Conservation (phyloP, 805 yeast genomes). For the Kluyveromyces lactis region DNA sequence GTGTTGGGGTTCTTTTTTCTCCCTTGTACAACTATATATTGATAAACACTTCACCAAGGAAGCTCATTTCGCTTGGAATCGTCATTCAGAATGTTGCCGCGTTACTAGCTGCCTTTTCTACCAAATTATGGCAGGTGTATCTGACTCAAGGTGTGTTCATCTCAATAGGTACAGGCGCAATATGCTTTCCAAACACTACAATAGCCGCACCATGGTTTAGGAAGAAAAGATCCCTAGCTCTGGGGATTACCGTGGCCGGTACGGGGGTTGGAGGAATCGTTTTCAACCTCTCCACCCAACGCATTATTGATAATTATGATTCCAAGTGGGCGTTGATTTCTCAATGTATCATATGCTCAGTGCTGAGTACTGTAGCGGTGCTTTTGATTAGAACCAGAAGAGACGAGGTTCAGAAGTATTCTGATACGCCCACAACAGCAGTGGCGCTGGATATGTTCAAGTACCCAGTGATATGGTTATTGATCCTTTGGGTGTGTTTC, state of each 20-base stretch:
- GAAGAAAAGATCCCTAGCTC: background rate
- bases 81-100: background rate
- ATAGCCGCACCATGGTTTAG: background rate
- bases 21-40: background rate
- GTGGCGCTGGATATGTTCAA: background rate
- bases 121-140: background rate
- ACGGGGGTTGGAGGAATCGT: background rate
- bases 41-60: background rate
- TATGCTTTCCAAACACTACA: background rate
- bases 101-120: background rate
- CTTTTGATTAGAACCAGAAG: background rate
- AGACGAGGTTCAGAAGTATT: background rate
- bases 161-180: background rate
- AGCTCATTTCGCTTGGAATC: background rate
- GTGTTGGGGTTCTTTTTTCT: background rate
- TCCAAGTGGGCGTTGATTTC: background rate
- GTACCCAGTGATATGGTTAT: conserved; percentile 23
- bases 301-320: background rate
- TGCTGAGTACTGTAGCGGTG: background rate
- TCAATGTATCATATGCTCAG: background rate
- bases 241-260: background rate
- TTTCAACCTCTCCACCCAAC: background rate
- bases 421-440: background rate
- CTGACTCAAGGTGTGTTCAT: background rate
- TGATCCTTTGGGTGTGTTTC: conserved; percentile 35